Evolutionary conservation across 73 alveolate species (phyloP), one percentile per base, ranked within the genome.

Genomic region (Stentor roeselii): DNA sequence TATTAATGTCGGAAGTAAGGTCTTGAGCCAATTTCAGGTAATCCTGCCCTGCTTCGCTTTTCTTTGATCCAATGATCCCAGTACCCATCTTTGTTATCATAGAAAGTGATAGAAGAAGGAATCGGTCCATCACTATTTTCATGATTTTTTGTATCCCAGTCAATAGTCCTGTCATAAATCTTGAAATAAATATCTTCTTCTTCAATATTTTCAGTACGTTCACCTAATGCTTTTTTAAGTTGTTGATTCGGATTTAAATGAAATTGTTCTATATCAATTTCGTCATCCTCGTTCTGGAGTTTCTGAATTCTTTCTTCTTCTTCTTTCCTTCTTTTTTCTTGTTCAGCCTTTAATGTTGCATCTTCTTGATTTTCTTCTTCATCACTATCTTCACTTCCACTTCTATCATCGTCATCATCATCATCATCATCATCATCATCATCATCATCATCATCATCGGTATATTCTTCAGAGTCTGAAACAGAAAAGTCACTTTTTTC

Each of bases 51-150:
- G 14, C 39, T 67, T 21, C 39, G 60, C 34, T 76, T 76, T 76
- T 39, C 84, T 35, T 76, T 76, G 39, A 76, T 76, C 84, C 84
- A 76, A n/a, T 76, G 60, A 3, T 76, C 84, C 84, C 84, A 76
- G 67, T 76, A 76, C 3, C 84, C 84, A 41, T 76, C 84, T 39
- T 76, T 41, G 34, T 76, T 76, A 41, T 76, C 84, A 76, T 76
- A 76, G 39, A 27, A 76, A 1, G 84, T 76, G 14, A 76, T 15
- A 2, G 59, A 15, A 35, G 36, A 21, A 15, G 84, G 84, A 35
- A 76, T 41, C 1, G n/a, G n/a, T 35, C 84, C 84, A 39, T 41
- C 84, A 0, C 38, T 31, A 67, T 76, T 76, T 76, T 76, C 84
- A n/a, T 37, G 39, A 39, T 37, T n/a, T 32, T 21, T 41, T n/a